phyloP scores from a whole-genome alignment of 257 asterid species.

The Nicotiana obtusifolia region DNA sequence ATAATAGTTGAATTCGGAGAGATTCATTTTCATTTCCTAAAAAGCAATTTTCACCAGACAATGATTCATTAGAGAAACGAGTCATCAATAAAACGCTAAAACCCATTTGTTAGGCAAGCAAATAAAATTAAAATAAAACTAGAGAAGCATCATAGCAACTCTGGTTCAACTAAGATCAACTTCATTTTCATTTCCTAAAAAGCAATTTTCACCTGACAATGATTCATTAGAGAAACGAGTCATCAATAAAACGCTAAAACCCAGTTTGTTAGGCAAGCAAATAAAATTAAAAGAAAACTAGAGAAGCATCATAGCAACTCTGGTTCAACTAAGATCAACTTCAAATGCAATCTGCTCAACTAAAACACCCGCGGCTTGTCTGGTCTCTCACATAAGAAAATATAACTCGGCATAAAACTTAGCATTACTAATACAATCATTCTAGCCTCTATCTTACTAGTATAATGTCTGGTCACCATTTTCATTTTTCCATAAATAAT shows the following conservation, averaged over 20 bases:
- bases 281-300: neutral
- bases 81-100: neutral
- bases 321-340: no score
- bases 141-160: neutral
- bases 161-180: no score
- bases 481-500: no score
- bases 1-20: conserved; percentile 31
- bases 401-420: no score
- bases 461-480: no score
- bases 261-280: neutral
- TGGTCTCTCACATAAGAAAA: no score
- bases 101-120: neutral
- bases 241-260: neutral
- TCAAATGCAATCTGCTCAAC: no score
- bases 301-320: neutral
- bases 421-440: no score
- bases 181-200: conserved; percentile 14
- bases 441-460: no score
- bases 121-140: neutral
- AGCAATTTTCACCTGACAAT: conserved; percentile 38
- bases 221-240: conserved; percentile 6
- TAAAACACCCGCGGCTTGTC: no score
- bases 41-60: conserved; percentile 36
- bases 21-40: conserved; percentile 20
- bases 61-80: conserved; percentile 12